Conservation (phyloP, 23 red algal genomes). For the Gracilaria vermiculophylla region DNA sequence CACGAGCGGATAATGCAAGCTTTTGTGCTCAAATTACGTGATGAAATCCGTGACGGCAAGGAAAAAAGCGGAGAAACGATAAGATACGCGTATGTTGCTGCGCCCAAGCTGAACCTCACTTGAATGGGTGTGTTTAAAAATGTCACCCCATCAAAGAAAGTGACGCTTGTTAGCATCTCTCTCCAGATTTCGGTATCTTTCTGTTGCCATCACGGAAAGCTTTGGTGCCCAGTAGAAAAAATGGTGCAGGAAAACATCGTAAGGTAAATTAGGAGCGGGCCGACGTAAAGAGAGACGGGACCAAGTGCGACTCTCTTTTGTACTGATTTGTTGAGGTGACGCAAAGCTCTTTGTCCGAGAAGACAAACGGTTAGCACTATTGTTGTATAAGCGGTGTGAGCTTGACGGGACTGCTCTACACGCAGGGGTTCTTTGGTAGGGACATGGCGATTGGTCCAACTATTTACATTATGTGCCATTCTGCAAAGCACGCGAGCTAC, state of each 20-base stretch:
- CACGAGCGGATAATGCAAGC: slow-evolving; percentile 81
- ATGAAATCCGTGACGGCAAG: slow-evolving; percentile 83
- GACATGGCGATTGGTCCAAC: no score
- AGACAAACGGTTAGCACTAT: no score
- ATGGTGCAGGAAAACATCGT: slow-evolving; percentile 69
- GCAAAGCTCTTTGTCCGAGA: no score
- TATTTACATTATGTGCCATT: no score
- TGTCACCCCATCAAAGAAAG: slow-evolving; percentile 78
- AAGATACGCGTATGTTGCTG: slow-evolving; percentile 78
- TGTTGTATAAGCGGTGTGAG: no score
- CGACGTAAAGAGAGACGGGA: slow-evolving; percentile 89
- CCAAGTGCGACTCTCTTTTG: no score
- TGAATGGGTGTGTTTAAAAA: slow-evolving; percentile 71
- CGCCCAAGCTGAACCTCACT: slow-evolving; percentile 84
- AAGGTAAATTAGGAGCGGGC: slow-evolving; percentile 85
- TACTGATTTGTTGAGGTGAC: no score
- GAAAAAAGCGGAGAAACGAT: slow-evolving; percentile 90
- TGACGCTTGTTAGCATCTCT: slow-evolving; percentile 80
- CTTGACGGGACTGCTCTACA: no score
- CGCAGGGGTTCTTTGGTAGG: no score
- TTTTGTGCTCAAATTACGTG: slow-evolving; percentile 95
- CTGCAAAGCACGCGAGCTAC: no score
- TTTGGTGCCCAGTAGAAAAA: slow-evolving; percentile 39
- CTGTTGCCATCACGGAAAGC: slow-evolving; percentile 26
- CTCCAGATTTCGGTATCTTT: slow-evolving; percentile 61